Evolutionary conservation across 2,329 filamentous ascomycete genomes (phyloP), one percentile per base, ranked within the genome.

Genomic region (Exophiala dermatitidis): DNA sequence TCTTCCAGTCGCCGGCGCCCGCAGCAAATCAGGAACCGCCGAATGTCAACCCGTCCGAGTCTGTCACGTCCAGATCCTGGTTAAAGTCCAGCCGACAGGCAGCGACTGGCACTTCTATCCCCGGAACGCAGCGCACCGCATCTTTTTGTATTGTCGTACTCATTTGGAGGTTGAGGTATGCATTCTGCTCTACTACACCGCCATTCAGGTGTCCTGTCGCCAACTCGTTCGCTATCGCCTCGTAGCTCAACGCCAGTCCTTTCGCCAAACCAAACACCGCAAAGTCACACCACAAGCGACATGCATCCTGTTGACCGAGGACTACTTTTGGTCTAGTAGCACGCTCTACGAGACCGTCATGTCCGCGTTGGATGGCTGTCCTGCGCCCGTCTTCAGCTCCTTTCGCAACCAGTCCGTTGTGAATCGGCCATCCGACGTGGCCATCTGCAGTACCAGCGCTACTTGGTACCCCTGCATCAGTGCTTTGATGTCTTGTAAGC

Each of bases 381-480:
- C 6, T 46, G 12, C 32, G 44, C 44, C 44, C 7, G 12, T 40
- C 12, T 28, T 30, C 53, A 59, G 48, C 43, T 59, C 57, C 43
- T 46, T 50, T 9, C 49, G 36, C 26, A 46, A 48, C 57, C 57
- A 59, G 30, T 53, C 46, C 29, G 54, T 40, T 32, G 32, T 59
- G 49, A 54, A 59, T 28, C 54, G 48, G 8, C 54, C 57, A 41
- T 59, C 54, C 43, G 54, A 37, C 26, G 54, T 57, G 10, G 57
- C 57, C 45, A 54, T 59, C 32, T 50, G 54, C 31, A 57, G n/a
- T n/a, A 57, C 48, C 5, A 59, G 51, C 36, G 52, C 57, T 12
- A 59, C 44, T 45, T 41, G 51, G 26, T 44, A 30, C 28, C 49
- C 54, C 30, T 48, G 42, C 26, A 34, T 41, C 49, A 45, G 50